Evolutionary conservation across 257 asterid species (phyloP).

Genomic region (Plantago major): DNA sequence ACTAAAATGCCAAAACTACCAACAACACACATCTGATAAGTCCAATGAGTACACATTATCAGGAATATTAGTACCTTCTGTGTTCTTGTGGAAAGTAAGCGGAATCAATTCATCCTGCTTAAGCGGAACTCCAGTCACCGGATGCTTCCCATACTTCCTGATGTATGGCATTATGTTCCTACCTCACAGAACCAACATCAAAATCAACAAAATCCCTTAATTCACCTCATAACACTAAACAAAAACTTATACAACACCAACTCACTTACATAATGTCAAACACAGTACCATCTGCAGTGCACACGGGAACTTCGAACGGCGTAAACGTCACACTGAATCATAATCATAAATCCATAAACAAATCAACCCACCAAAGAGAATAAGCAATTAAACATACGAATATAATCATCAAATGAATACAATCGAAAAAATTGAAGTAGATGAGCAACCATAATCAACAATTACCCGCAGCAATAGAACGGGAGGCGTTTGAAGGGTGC

Average conservation of each 20-base stretch:
- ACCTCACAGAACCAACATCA: constrained; percentile 16
- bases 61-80: constrained; percentile 53
- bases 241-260: not conserved
- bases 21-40: constrained; percentile 5
- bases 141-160: constrained; percentile 86
- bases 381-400: not conserved
- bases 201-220: constrained; percentile 6
- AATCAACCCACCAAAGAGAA: not conserved
- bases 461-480: constrained; percentile 97
- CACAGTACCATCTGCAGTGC: constrained; percentile 88
- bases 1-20: not conserved
- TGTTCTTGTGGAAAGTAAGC: constrained; percentile 77
- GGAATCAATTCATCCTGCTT: constrained; percentile 75
- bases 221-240: constrained; percentile 2
- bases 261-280: constrained; percentile 69
- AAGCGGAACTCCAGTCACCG: constrained; percentile 81
- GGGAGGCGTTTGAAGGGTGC: constrained; percentile 90
- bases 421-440: not conserved
- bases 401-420: too few species aligned
- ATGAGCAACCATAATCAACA: not conserved
- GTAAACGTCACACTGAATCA: constrained; percentile 86
- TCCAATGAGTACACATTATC: not conserved
- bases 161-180: constrained; percentile 84
- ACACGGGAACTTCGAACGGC: constrained; percentile 84
- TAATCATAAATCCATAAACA: constrained; percentile 4